Base-by-base conservation (phyloP, 1,139 yeast genomes). In the Taphrina confusa region DNA sequence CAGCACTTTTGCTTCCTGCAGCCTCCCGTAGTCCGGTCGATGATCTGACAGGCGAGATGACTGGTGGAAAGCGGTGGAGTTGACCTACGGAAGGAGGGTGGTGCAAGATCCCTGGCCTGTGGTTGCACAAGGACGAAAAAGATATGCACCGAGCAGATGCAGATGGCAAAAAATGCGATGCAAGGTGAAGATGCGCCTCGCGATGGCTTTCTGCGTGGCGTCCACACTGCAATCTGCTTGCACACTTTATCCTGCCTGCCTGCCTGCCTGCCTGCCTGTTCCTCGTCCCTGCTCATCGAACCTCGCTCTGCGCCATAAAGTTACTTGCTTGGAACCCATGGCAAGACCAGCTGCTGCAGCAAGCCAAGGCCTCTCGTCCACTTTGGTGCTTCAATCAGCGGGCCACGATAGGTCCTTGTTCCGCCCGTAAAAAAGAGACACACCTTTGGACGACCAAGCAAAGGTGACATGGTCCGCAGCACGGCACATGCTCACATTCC, bases 61-160 rank as follows among this genome's bases (percentile, higher is more conserved):
- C 42, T 37, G 42, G 42, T 37, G 42, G 42, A 37, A 37, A 11
- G 42, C 25, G 42, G n/a, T n/a, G n/a, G n/a, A n/a, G n/a, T n/a
- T n/a, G n/a, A n/a, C n/a, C n/a, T n/a, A n/a, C n/a, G n/a, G n/a
- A n/a, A n/a, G n/a, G n/a, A n/a, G n/a, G n/a, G n/a, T n/a, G n/a
- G n/a, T n/a, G n/a, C n/a, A n/a, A n/a, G n/a, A n/a, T n/a, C n/a
- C n/a, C n/a, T n/a, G n/a, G n/a, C n/a, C n/a, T n/a, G 18, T 37
- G 42, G 42, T 37, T 25, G 20, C 42, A 37, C 42, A 37, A 37
- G 42, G 42, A 37, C n/a, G n/a, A 37, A 37, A 37, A 37, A 37
- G 42, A 37, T 37, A 37, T 37, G 42, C 42, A 37, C n/a, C 42
- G 25, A 18, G 20, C 42, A 37, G 42, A 37, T 37, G 42, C 42